These are phyloP conservation scores for Oryza punctata DNA, from an alignment of 176 grass and related monocot genomes.

Conservation along the genomic window DNA sequence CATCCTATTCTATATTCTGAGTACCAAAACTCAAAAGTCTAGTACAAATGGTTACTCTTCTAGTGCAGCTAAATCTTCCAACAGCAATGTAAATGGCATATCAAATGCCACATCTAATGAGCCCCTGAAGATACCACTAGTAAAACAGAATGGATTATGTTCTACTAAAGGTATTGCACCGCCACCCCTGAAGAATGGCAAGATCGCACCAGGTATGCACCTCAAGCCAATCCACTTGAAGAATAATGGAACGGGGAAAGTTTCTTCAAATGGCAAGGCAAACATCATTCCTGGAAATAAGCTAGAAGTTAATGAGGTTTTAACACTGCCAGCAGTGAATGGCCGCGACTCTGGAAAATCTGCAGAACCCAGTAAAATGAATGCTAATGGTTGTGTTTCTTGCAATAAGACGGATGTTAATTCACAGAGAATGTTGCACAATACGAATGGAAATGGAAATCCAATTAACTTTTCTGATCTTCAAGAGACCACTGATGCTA, in stretches of 20 bases:
- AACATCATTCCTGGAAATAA: slow-evolving; percentile 49
- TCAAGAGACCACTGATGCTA: slow-evolving; percentile 25
- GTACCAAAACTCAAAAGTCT: slow-evolving; percentile 62
- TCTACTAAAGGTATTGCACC: slow-evolving; percentile 44
- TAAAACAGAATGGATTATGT: slow-evolving; percentile 62
- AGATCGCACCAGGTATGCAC: slow-evolving; percentile 52
- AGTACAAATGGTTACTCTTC: slow-evolving; percentile 65
- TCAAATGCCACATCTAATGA: slow-evolving; percentile 44
- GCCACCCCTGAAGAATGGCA: slow-evolving; percentile 61
- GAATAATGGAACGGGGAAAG: slow-evolving; percentile 62
- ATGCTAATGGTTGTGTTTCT: slow-evolving; percentile 30
- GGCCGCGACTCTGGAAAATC: slow-evolving; percentile 32
- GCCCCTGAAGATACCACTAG: slow-evolving; percentile 50
- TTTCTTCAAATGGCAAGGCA: slow-evolving; percentile 54
- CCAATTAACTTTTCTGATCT: slow-evolving; percentile 2
- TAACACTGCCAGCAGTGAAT: slow-evolving; percentile 3
- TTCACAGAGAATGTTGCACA: slow-evolving; percentile 20
- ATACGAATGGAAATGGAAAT: slow-evolving; percentile 53
- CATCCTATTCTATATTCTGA: slow-evolving; percentile 95
- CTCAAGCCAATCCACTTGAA: slow-evolving; percentile 75
- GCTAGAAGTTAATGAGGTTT: slow-evolving; percentile 22
- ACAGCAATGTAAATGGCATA: slow-evolving; percentile 63
- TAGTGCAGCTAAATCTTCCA: slow-evolving; percentile 63
- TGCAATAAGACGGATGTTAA: slow-evolving; percentile 30
- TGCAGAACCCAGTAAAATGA: slow-evolving; percentile 27